Evolutionary conservation across 2,329 filamentous ascomycete genomes (phyloP).

Genomic region (Bipolaris gigantea): DNA sequence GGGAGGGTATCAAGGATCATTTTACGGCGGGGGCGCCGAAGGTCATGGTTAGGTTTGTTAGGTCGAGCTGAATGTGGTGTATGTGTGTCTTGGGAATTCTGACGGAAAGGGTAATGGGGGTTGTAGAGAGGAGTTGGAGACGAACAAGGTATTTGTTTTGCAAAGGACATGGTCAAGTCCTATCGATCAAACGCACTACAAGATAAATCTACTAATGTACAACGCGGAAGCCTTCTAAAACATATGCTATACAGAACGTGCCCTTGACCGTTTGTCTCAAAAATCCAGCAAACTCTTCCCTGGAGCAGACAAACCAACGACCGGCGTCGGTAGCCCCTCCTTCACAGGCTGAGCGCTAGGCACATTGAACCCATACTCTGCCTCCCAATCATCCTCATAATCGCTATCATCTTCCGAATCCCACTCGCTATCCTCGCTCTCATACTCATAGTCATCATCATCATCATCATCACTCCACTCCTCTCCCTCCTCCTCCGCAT

Average conservation of each 20-base stretch:
- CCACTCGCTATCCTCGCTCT: slow-evolving; percentile 11
- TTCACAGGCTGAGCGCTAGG: neutral
- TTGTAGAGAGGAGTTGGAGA: neutral
- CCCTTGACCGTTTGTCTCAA: neutral
- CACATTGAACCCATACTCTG: slow-evolving; percentile 7
- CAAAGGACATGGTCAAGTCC: neutral
- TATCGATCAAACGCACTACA: neutral
- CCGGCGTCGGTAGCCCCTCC: neutral
- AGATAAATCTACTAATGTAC: neutral
- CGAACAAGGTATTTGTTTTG: neutral
- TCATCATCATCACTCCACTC: slow-evolving; percentile 7
- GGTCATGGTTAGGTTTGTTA: slow-evolving; percentile 20
- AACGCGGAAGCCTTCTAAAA: neutral
- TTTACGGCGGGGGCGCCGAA: slow-evolving; percentile 29
- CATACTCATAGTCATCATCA: slow-evolving; percentile 10
- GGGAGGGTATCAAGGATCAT: slow-evolving; percentile 25
- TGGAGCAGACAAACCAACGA: neutral
- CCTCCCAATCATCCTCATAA: slow-evolving; percentile 15
- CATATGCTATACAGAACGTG: no score
- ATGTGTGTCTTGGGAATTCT: neutral
- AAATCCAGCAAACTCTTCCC: slow-evolving; percentile 8
- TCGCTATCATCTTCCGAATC: slow-evolving; percentile 13
- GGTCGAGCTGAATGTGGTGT: neutral
- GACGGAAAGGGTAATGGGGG: neutral
- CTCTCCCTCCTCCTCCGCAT: neutral